These are phyloP conservation scores for Xylaria sp. DNA, from an alignment of 2,329 filamentous ascomycete species.

Conservation along the genomic window DNA sequence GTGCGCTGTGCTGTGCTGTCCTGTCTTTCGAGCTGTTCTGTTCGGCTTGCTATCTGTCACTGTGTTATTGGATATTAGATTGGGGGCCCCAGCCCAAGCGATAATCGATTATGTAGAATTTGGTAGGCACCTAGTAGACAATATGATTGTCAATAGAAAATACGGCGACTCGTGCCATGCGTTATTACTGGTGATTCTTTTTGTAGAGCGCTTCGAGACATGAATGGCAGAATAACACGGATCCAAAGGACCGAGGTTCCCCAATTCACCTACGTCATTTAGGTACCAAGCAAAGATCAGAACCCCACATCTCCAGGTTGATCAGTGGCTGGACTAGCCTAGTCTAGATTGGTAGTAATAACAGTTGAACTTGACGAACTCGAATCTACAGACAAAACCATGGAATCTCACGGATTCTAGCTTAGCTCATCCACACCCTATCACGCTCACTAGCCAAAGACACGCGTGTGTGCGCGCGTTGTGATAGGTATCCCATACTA, in stretches of 20 bases:
- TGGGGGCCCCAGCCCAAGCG: background rate
- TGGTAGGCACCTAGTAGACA: background rate
- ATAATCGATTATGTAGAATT: too few relatives aligned
- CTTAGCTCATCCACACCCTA: background rate
- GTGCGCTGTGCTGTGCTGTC: slow-evolving; percentile 21
- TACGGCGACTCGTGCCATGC: background rate
- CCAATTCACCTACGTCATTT: background rate
- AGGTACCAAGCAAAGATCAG: background rate
- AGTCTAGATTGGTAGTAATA: too few relatives aligned
- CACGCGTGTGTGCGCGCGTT: background rate
- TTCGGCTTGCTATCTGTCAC: slow-evolving; percentile 33
- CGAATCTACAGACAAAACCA: too few relatives aligned
- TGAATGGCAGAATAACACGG: too few relatives aligned
- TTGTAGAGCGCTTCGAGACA: background rate
- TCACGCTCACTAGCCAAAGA: background rate
- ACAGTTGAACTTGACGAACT: too few relatives aligned
- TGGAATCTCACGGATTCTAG: too few relatives aligned
- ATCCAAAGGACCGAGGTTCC: background rate
- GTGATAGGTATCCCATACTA: too few relatives aligned
- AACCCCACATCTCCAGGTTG: background rate
- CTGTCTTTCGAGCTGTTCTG: background rate
- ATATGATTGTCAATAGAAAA: background rate
- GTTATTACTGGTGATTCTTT: background rate
- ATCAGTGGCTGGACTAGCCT: too few relatives aligned
- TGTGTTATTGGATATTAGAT: slow-evolving; percentile 33